A percentile compares a stretch with the other conserved stretches of the same genome.
Conservation (phyloP, 495 filamentous ascomycete genomes). For the Hypoxylon lienhwacheense region DNA sequence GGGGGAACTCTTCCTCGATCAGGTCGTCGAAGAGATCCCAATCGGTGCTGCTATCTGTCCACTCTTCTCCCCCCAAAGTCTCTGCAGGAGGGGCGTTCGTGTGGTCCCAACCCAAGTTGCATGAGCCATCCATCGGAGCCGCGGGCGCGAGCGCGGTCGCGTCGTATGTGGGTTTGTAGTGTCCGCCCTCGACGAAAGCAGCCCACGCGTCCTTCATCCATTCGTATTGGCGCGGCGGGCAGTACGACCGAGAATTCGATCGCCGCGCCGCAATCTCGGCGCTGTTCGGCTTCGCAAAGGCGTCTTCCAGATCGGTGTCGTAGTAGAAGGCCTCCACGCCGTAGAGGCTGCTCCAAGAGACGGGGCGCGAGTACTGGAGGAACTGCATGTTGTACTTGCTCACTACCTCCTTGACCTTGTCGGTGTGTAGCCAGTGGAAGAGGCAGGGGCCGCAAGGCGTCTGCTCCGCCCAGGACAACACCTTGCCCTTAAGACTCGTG, state of each 20-base stretch:
- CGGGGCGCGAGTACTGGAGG: slow-evolving; percentile 18
- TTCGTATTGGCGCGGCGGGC: slow-evolving; percentile 3
- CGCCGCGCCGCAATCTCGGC: not conserved
- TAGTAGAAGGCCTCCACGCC: slow-evolving; percentile 15
- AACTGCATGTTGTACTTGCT: slow-evolving; percentile 11
- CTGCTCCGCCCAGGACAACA: slow-evolving; percentile 2
- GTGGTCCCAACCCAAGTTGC: slow-evolving; percentile 30
- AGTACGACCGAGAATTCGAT: not conserved
- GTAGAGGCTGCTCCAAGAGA: slow-evolving; percentile 10
- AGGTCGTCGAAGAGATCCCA: slow-evolving; percentile 26
- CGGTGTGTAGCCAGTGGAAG: slow-evolving; percentile 19
- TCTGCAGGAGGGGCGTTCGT: not conserved
- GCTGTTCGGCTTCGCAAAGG: not conserved
- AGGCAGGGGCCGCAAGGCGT: slow-evolving; percentile 22
- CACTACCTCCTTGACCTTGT: slow-evolving; percentile 14
- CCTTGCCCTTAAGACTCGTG: not conserved
- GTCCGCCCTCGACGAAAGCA: slow-evolving; percentile 14
- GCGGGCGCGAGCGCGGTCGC: not conserved
- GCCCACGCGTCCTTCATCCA: slow-evolving; percentile 26
- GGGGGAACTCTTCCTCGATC: slow-evolving; percentile 23
- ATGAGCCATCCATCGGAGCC: not conserved
- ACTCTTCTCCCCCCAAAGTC: too few species aligned
- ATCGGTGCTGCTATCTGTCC: too few species aligned
- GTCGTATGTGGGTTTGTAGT: not conserved
- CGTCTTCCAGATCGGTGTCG: slow-evolving; percentile 20